Base-by-base conservation (phyloP, 2,329 filamentous ascomycete species). In the Colletotrichum lini region DNA sequence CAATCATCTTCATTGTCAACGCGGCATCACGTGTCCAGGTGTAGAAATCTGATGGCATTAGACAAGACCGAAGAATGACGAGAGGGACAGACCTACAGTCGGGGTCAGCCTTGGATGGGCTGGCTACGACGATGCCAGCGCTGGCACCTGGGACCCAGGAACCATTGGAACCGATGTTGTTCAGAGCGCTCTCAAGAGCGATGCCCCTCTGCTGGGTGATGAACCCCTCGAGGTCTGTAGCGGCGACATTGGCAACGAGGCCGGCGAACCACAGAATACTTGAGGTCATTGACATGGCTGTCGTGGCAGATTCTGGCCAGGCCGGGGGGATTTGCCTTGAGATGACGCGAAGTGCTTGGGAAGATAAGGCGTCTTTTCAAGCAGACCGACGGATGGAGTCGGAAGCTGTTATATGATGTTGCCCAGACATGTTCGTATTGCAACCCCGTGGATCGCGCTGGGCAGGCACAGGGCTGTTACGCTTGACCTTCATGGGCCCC, bases 21-120 rank as follows among this genome's bases (percentile, higher is more conserved):
- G 86, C 86, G 0, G 87, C 83, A 76, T 90, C 88, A 40, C 88
- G 82, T 3, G 86, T 87, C 88, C 88, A 90, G 0, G 87, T 89
- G 73, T 85, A 89, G 77, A 84, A 89, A 74, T 90, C 86, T 88
- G 23, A 21, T 38, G 40, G 86, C 15, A 35, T 76, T 56, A 67
- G 54, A n/a, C 2, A 42, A 26, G 35, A 10, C 23, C 2, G 16
- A 40, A 16, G 30, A 15, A 30, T 12, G 13, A 15, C 1, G 47
- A 5, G 2, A 10, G 21, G 18, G 23, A 30, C 21, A 5, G 21
- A 79, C 84, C 77, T 75, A 89, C 87, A 91, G 74, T 89, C 80
- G 1, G 88, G 88, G 74, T 86, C 79, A 3, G 74, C 78, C n/a
- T 82, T 87, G 10, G 85, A 88, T 21, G 88, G 88, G 75, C 86